Conservation (phyloP, 768 basidiomycete species). For the Cyclocybe cylindracea region DNA sequence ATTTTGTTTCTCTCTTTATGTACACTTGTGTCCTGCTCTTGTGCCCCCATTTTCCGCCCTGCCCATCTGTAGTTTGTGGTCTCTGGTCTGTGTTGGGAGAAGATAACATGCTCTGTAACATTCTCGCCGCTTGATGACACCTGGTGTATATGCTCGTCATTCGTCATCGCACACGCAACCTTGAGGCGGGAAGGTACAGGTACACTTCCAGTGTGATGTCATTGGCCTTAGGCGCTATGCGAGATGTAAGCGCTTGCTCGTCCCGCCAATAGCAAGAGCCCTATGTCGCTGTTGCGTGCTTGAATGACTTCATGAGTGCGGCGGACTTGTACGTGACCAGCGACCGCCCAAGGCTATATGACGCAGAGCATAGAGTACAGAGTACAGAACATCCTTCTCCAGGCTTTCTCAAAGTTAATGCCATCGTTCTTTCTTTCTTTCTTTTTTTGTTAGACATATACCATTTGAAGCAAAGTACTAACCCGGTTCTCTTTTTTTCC, state of each 20-base stretch:
- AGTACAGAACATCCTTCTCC: no score
- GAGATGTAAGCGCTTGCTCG: no score
- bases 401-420: no score
- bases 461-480: neutral
- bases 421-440: slow-evolving; percentile 1
- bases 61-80: slow-evolving; percentile 27
- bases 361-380: no score
- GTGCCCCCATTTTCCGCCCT: slow-evolving; percentile 21
- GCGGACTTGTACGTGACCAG: no score
- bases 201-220: no score
- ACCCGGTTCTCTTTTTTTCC: slow-evolving; percentile 13
- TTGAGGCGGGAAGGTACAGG: no score
- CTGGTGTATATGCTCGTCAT: slow-evolving; percentile 12
- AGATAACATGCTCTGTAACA: slow-evolving; percentile 26
- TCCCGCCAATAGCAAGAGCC: no score
- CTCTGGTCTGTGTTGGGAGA: slow-evolving; percentile 19
- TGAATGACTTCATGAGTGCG: no score
- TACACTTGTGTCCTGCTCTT: slow-evolving; percentile 24
- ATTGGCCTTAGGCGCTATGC: no score
- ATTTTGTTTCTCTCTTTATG: slow-evolving; percentile 24
- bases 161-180: neutral
- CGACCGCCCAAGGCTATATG: no score
- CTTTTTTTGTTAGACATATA: slow-evolving; percentile 3
- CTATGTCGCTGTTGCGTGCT: no score
- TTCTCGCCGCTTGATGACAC: slow-evolving; percentile 14